Conservation (phyloP, 345 rosid genomes). For the Syzygium aromaticum region DNA sequence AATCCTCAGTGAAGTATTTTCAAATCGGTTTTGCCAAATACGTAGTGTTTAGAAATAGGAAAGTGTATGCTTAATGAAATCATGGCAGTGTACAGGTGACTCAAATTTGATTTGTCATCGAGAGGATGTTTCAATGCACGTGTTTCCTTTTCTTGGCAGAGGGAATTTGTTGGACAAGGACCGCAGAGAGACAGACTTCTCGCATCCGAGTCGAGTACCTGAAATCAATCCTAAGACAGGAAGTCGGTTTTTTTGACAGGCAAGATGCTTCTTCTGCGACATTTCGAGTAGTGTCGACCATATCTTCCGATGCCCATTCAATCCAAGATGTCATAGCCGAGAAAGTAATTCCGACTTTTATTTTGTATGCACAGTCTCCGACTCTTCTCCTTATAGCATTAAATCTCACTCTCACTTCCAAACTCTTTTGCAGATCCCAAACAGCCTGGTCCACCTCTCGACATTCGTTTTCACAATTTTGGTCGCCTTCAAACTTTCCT, state of each 20-base stretch:
- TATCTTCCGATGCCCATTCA: slow-evolving; percentile 36
- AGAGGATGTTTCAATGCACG: background rate
- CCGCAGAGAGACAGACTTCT: slow-evolving; percentile 45
- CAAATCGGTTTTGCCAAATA: background rate
- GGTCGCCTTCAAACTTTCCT: slow-evolving; percentile 33
- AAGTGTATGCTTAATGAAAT: background rate
- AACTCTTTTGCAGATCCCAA: slow-evolving; percentile 29
- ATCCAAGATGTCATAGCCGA: slow-evolving; percentile 41
- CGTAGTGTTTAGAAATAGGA: background rate
- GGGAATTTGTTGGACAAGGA: slow-evolving; percentile 52
- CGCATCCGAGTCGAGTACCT: slow-evolving; percentile 36
- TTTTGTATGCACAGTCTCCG: background rate
- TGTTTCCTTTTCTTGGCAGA: slow-evolving; percentile 12
- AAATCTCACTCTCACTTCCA: background rate
- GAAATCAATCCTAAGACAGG: slow-evolving; percentile 34
- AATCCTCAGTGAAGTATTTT: background rate
- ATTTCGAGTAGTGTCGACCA: slow-evolving; percentile 30
- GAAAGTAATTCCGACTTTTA: slow-evolving; percentile 14
- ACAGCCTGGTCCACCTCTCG: slow-evolving; percentile 22
- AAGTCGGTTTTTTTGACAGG: slow-evolving; percentile 41
- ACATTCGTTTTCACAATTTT: slow-evolving; percentile 25
- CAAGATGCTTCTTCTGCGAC: slow-evolving; percentile 25
- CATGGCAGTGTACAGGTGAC: background rate
- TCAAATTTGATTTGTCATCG: background rate
- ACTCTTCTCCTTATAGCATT: background rate